Percentiles rank a stretch among this genome's conserved stretches.
These are phyloP conservation scores for Pancytospora epiphaga DNA, from an alignment of 371 early-diverging fungal species.

Conservation along the genomic window DNA sequence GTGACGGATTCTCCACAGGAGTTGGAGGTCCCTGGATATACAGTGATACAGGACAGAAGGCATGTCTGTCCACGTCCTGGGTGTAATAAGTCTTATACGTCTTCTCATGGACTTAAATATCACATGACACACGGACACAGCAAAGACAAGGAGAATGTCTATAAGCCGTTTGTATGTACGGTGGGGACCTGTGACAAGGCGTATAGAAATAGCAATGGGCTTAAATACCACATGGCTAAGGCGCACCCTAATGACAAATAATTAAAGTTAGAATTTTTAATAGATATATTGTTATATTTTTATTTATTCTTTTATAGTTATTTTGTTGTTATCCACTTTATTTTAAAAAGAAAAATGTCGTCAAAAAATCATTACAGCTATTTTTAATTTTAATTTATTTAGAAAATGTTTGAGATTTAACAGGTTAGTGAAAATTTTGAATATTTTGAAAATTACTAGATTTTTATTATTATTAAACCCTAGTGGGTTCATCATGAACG, in stretches of 20 bases:
- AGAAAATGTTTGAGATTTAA: too few relatives aligned
- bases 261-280: background rate
- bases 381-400: too few relatives aligned
- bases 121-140: slow-evolving; percentile 61
- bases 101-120: slow-evolving; percentile 61
- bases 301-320: too few relatives aligned
- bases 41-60: slow-evolving; percentile 32
- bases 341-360: too few relatives aligned
- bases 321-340: too few relatives aligned
- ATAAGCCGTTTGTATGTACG: slow-evolving; percentile 74
- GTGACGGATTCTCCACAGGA: slow-evolving; percentile 27
- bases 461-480: too few relatives aligned
- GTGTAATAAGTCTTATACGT: slow-evolving; percentile 62
- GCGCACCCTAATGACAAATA: slow-evolving; percentile 62
- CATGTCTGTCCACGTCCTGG: slow-evolving; percentile 56
- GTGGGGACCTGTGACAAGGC: slow-evolving; percentile 73
- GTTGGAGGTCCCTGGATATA: background rate
- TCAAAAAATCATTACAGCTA: too few relatives aligned
- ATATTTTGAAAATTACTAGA: too few relatives aligned
- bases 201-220: slow-evolving; percentile 88
- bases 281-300: too few relatives aligned
- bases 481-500: too few relatives aligned
- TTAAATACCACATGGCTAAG: slow-evolving; percentile 81
- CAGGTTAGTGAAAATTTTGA: too few relatives aligned
- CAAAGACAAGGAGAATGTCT: slow-evolving; percentile 58